Evolutionary conservation across 805 yeast genomes (phyloP), one percentile per base, ranked within the genome.

Genomic region (Lachancea sp.): DNA sequence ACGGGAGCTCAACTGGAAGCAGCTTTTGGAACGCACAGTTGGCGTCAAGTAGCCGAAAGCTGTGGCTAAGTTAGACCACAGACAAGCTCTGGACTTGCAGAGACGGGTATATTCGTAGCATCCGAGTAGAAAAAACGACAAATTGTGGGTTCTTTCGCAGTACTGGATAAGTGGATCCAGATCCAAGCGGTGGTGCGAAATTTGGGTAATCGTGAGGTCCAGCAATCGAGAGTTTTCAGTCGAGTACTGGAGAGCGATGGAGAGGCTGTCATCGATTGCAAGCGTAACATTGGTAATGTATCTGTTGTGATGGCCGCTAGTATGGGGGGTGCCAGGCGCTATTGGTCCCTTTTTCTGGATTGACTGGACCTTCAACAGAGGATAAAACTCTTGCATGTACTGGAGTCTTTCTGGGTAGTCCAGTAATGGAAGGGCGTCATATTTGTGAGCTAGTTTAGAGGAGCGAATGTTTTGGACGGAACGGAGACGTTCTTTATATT

Each of bases 381-480:
- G 50, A 41, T 54, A 58, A 31, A 52, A 19, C 5, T 52, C 41
- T 30, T 25, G 42, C 36, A 62, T 27, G 43, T 52, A 51, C 20
- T 46, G 20, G 26, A 58, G 39, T 27, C 66, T 38, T 33, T 49
- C 16, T 16, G 52, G 47, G 51, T 54, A 52, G 37, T 59, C 58
- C 25, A 59, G 44, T 18, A 62, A 22, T 2, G 66, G 65, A 42
- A 60, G 32, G 1, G 62, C 55, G 39, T 60, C 65, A 42, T 49
- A 54, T 39, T 59, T 60, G 19, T 46, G 13, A 7, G 41, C 41
- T 20, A 58, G 45, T 40, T 59, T 64, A 1, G 48, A 19, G 17
- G 33, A 27, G 41, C 26, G 60, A 22, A 22, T 22, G 8, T 4
- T 22, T 22, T 73, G 26, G 82, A 75, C 41, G 79, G 78, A 20